Evolutionary conservation across 2,329 filamentous ascomycete genomes (phyloP), one percentile per base, ranked within the genome.

Genomic region (Cordyceps cicadae): DNA sequence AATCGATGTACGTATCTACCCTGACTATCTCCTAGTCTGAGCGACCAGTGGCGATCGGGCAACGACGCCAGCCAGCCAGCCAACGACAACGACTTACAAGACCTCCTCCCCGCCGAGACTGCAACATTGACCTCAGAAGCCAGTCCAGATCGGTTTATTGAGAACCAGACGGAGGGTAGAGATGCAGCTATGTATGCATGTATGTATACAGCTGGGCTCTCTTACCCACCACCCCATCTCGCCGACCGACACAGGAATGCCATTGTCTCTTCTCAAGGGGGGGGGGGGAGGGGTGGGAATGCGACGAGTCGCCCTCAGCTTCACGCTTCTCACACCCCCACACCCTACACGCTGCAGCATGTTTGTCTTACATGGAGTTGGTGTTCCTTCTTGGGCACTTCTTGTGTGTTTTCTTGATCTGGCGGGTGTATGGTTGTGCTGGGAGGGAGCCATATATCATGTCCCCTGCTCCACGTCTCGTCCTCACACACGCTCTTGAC

Each of bases 281-380:
- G 51, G 59, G 49, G 59, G 45, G 34, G 51, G 59, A 51, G 29
- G 50, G 51, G 59, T 54, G 59, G 45, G 34, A 54, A 54, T 53
- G 50, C 59, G 34, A 60, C 14, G 55, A 21, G 54, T 56, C 54
- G 41, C 11, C 11, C 45, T 49, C 45, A 37, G n/a, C 45, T 43
- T 39, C 34, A 34, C 51, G 54, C 59, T 24, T 52, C 39, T 41
- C 43, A 21, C 26, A 2, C 12, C 32, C n/a, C 51, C 59, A 54
- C 52, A 46, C 32, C 52, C 43, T 48, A 34, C 41, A 51, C 46
- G 43, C 29, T 49, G 26, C 49, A 34, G 32, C 46, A 46, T 59
- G 49, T 24, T 29, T 55, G 59, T 60, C 45, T 55, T 32, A 55
- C 41, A 39, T 45, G 37, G 32, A 29, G 29, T 29, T 29, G 32